These are phyloP conservation scores for Cercospora zeina DNA, from an alignment of 2,329 filamentous ascomycete species.

Conservation along the genomic window DNA sequence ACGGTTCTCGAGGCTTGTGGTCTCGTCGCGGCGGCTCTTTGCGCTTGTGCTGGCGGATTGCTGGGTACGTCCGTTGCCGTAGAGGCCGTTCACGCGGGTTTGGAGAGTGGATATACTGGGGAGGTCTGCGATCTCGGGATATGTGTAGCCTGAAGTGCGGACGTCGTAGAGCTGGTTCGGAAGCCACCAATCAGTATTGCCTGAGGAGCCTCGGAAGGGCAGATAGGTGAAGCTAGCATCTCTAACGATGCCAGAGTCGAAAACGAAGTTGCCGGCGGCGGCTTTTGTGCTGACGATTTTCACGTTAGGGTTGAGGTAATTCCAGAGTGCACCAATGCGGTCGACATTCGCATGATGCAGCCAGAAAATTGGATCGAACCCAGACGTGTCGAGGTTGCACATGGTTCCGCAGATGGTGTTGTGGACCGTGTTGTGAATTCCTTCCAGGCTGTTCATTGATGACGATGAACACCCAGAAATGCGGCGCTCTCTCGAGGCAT, in stretches of 20 bases:
- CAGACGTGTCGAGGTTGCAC: slow-evolving; percentile 35
- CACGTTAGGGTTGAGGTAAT: slow-evolving; percentile 35
- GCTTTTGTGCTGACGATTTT: slow-evolving; percentile 21
- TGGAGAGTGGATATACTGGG: slow-evolving; percentile 8
- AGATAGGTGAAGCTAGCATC: slow-evolving; percentile 42
- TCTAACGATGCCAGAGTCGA: slow-evolving; percentile 28
- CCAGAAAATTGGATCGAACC: slow-evolving; percentile 41
- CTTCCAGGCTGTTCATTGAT: slow-evolving; percentile 30
- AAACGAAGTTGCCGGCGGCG: slow-evolving; percentile 9
- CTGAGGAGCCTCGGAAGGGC: slow-evolving; percentile 61
- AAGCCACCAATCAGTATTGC: slow-evolving; percentile 65
- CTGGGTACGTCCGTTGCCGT: slow-evolving; percentile 12
- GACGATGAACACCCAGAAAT: slow-evolving; percentile 27
- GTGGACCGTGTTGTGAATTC: slow-evolving; percentile 37
- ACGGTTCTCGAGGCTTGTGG: neutral
- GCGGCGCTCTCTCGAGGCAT: slow-evolving; percentile 22
- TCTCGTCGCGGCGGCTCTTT: slow-evolving; percentile 2
- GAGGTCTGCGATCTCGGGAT: slow-evolving; percentile 12
- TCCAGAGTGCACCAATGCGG: slow-evolving; percentile 41
- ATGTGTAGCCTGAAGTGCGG: slow-evolving; percentile 41
- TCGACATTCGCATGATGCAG: slow-evolving; percentile 42
- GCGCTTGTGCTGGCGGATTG: slow-evolving; percentile 15
- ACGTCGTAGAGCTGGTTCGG: slow-evolving; percentile 54
- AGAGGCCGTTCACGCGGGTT: slow-evolving; percentile 13
- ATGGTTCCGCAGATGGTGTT: slow-evolving; percentile 33